These are phyloP conservation scores for Alternaria sp. DNA, from an alignment of 2,329 filamentous ascomycete genomes.

Conservation along the genomic window DNA sequence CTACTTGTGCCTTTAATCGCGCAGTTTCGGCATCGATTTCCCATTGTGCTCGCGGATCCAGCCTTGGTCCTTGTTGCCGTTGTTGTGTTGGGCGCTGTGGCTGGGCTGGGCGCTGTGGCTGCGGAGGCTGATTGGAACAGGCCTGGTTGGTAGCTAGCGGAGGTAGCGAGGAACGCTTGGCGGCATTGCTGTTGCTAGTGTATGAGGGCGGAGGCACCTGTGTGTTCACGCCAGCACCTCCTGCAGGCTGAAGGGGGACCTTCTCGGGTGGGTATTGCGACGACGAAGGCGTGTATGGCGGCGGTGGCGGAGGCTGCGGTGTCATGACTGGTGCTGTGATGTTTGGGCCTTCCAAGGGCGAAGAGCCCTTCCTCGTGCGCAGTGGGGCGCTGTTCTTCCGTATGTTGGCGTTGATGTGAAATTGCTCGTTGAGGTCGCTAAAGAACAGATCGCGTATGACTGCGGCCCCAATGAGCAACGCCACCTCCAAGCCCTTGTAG, in stretches of 20 bases:
- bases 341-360: conserved; percentile 39
- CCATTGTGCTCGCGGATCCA: conserved; percentile 63
- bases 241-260: conserved; percentile 25
- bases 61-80: conserved; percentile 28
- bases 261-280: conserved; percentile 37
- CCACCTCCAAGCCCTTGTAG: conserved; percentile 88
- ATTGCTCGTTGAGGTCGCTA: conserved; percentile 73
- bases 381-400: conserved; percentile 52
- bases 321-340: conserved; percentile 46
- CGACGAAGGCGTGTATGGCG: conserved; percentile 32
- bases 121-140: conserved; percentile 25
- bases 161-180: conserved; percentile 42
- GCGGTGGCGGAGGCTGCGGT: conserved; percentile 41
- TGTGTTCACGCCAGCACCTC: conserved; percentile 27
- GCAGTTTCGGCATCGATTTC: conserved; percentile 61
- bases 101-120: conserved; percentile 7
- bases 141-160: conserved; percentile 37
- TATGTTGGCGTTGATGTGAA: conserved; percentile 69
- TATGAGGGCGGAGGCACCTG: conserved; percentile 31
- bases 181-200: conserved; percentile 23
- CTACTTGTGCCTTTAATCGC: conserved; percentile 55
- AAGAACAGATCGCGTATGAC: conserved; percentile 71
- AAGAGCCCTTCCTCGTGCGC: conserved; percentile 47
- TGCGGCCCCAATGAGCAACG: conserved; percentile 69
- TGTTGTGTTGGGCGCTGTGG: conserved; percentile 22